Base-by-base conservation (phyloP, 768 basidiomycete genomes). In the Thelephora ganbajun region DNA sequence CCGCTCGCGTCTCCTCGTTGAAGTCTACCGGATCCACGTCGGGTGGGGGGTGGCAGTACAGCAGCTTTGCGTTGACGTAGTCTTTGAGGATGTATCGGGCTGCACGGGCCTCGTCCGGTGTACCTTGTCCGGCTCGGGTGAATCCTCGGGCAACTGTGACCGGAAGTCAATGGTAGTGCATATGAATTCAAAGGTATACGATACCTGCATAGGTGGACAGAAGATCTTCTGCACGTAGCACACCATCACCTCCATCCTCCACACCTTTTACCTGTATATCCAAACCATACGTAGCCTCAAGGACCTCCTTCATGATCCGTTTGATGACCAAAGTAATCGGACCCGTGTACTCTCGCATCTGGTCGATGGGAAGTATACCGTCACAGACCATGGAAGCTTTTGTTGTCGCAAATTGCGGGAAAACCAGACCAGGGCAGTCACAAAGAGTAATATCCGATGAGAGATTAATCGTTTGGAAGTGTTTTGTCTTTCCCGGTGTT, bases 401-500 rank as follows among this genome's bases (percentile, higher is more conserved):
- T 2, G 92, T 97, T 22, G 88, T 92, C 2, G 96, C 88, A 63
- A 98, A 99, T 58, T 99, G 96, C 5, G 96, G 96, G 59, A 98
- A 97, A 34, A 99, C 96, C 33, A 98, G 69, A 59, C 96, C 96
- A 14, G 96, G 96, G 66, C 96, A 99, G 66, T 99, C 96, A 55
- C 93, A 98, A 16, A 99, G 76, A 42, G 83, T 70, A 36, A 98
- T 83, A 2, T 78, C 70, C 14, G 83, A 77, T 11, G 91, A 92
- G n/a, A 99, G 74, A 57, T 90, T 79, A 56, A 97, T 92, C 0
- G 96, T 98, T 64, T 99, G 96, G 67, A 98, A 97, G 64, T 99
- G 94, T 61, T 99, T 99, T 12, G 96, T 99, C 67, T 98, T 88
- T 52, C 96, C 96, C 0, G 96, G 96, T 0, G 96, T 99, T 0